Conservation (phyloP, 2,329 filamentous ascomycete species). For the Clonostachys solani region DNA sequence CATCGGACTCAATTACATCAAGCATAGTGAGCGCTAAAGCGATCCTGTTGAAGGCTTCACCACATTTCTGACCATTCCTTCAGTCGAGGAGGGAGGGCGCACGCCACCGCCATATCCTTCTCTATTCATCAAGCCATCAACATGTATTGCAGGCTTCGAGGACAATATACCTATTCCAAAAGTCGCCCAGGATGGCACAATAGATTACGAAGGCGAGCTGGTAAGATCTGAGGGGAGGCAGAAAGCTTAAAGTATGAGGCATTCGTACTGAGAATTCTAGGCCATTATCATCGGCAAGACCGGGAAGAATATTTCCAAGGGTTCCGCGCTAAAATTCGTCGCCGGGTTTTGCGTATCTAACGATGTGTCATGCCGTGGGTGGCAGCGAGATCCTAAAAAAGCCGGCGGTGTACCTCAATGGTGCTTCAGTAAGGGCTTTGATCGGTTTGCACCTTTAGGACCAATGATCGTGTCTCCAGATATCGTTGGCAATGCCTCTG, state of each 20-base stretch:
- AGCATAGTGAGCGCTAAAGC: slow-evolving; percentile 18
- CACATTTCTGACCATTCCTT: neutral
- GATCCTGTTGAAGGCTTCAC: no score
- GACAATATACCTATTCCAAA: slow-evolving; percentile 37
- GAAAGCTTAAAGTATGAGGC: no score
- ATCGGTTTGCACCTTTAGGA: slow-evolving; percentile 51
- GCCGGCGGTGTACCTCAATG: slow-evolving; percentile 36
- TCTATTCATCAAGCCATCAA: slow-evolving; percentile 46
- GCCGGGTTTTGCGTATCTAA: slow-evolving; percentile 42
- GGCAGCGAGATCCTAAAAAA: slow-evolving; percentile 43
- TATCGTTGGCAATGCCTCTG: slow-evolving; percentile 18
- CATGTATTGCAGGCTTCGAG: slow-evolving; percentile 26
- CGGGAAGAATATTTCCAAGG: slow-evolving; percentile 44
- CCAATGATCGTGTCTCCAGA: slow-evolving; percentile 32
- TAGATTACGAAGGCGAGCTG: slow-evolving; percentile 33
- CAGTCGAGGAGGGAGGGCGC: slow-evolving; percentile 48
- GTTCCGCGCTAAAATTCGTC: slow-evolving; percentile 38
- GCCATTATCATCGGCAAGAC: slow-evolving; percentile 47
- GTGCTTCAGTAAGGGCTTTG: slow-evolving; percentile 50
- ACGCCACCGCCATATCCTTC: slow-evolving; percentile 43
- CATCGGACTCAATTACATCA: slow-evolving; percentile 28
- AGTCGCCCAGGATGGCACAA: slow-evolving; percentile 36
- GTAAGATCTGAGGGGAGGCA: no score
- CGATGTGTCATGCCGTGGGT: slow-evolving; percentile 47
- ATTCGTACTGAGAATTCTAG: no score